Base-by-base conservation (phyloP, 2,329 filamentous ascomycete genomes). In the Penicillium palitans region DNA sequence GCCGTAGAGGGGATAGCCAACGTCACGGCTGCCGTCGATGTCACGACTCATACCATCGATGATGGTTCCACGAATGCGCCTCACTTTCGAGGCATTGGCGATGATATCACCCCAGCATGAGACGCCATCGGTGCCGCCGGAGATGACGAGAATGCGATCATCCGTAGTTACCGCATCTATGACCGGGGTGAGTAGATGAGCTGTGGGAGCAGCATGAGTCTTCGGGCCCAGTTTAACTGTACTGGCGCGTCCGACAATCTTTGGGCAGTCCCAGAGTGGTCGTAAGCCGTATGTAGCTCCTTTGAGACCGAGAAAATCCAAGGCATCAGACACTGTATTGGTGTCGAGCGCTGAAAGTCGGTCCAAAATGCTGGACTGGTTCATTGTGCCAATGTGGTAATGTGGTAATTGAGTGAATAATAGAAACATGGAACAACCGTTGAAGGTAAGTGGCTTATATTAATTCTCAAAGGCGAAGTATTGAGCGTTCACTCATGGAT, bases 1-100 rank as follows among this genome's bases (percentile, higher is more conserved):
- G 35, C 73, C 72, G 51, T 69, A 74, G 6, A 75, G 69, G 12
- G 72, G 72, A 55, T 73, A 75, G 21, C 66, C 62, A 19, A 69
- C 61, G 0, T 73, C 68, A 1, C 69, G 68, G 37, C 70, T 70
- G 6, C 72, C 73, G 35, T 74, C 69, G 12, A 74, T 72, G 15
- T 73, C 70, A 7, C 70, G 70, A 37, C 70, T 68, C 66, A 71
- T 64, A 19, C 70, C 71, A 35, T 73, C 70, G n/a, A 73, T 70
- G 59, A 72, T 54, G 3, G 71, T 69, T 4, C 70, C 71, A 2
- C 70, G 69, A 17, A 73, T 70, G 0, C 48, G 6, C 35, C 69
- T 71, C 8, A 29, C 24, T 25, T 68, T 61, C 6, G 69, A 61
- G 2, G 63, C 66, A 24, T 67, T 66, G 35, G 63, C 63, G 25